phyloP scores from a whole-genome alignment of 805 yeast genomes.

The Ogataea henricii region DNA sequence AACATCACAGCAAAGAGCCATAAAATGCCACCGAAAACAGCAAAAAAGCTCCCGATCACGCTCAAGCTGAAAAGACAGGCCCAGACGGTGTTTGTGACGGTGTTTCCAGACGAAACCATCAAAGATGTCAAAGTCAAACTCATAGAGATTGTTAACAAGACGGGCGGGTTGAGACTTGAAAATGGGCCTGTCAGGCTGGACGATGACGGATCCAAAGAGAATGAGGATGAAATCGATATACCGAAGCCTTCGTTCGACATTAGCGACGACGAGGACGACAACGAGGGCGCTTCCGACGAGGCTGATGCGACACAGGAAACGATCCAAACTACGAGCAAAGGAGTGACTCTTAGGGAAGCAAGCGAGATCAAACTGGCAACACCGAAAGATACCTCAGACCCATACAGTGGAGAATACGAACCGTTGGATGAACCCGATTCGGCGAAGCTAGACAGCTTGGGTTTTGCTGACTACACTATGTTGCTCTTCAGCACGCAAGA shows the following conservation, averaged over 20 bases:
- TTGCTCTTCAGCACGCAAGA: constrained; percentile 43
- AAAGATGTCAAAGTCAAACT: constrained; percentile 34
- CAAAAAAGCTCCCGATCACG: constrained; percentile 22
- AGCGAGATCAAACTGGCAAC: constrained; percentile 40
- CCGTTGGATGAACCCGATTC: constrained; percentile 31
- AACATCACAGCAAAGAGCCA: too few species aligned
- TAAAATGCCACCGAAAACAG: constrained; percentile 33
- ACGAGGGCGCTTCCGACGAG: constrained; percentile 20
- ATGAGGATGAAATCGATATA: constrained; percentile 39
- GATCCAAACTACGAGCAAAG: constrained; percentile 18
- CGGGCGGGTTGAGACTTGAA: constrained; percentile 49
- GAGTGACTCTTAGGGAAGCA: constrained; percentile 23
- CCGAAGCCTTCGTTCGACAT: constrained; percentile 41
- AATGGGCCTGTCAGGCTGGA: constrained; percentile 32
- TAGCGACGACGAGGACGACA: constrained; percentile 34
- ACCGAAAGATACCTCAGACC: constrained; percentile 39
- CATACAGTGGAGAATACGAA: constrained; percentile 19
- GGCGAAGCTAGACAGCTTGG: constrained; percentile 31
- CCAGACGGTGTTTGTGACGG: constrained; percentile 36
- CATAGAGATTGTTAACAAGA: constrained; percentile 40
- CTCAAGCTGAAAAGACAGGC: constrained; percentile 38
- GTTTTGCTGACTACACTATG: constrained; percentile 42
- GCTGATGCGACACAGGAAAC: constrained; percentile 25
- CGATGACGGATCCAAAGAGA: constrained; percentile 21
- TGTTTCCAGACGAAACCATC: constrained; percentile 27